A percentile compares a stretch with the other conserved stretches of the same genome.
Conservation (phyloP, 148 eudicot species). For the Hydrangea macrophylla region DNA sequence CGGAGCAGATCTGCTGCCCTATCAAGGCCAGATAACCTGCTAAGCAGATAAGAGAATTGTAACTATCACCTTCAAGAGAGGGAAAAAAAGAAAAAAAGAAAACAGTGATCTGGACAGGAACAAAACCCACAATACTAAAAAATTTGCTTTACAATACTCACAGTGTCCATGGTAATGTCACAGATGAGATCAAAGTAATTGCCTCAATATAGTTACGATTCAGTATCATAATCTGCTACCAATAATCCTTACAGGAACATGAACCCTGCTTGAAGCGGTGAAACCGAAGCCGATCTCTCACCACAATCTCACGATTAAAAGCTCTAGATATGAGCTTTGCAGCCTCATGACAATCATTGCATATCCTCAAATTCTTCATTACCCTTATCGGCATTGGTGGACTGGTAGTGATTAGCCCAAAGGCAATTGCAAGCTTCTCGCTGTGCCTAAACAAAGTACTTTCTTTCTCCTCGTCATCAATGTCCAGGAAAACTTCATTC, state of each 20-base stretch:
- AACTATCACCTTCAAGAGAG: neutral
- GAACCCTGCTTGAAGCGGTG: slow-evolving; percentile 40
- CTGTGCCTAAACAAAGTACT: slow-evolving; percentile 37
- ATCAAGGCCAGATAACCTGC: too few species aligned
- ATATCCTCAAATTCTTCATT: slow-evolving; percentile 39
- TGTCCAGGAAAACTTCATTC: slow-evolving; percentile 34
- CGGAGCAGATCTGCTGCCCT: neutral
- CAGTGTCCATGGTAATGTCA: neutral
- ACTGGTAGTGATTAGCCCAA: slow-evolving; percentile 29
- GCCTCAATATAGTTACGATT: neutral
- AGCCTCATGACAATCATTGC: slow-evolving; percentile 39
- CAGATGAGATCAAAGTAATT: neutral
- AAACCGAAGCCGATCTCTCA: slow-evolving; percentile 43
- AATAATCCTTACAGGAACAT: slow-evolving; percentile 43
- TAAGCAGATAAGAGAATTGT: neutral
- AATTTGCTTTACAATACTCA: neutral
- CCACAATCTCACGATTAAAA: slow-evolving; percentile 38
- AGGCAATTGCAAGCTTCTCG: slow-evolving; percentile 47
- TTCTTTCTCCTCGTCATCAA: slow-evolving; percentile 45
- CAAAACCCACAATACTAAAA: neutral
- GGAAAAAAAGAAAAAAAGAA: neutral
- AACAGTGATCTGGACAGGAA: neutral
- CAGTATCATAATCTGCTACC: slow-evolving; percentile 20
- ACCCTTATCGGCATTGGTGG: slow-evolving; percentile 35
- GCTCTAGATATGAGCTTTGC: slow-evolving; percentile 35